Evolutionary conservation across 1,284 basidiomycete genomes (phyloP).

Genomic region (Farysia itapuensis): DNA sequence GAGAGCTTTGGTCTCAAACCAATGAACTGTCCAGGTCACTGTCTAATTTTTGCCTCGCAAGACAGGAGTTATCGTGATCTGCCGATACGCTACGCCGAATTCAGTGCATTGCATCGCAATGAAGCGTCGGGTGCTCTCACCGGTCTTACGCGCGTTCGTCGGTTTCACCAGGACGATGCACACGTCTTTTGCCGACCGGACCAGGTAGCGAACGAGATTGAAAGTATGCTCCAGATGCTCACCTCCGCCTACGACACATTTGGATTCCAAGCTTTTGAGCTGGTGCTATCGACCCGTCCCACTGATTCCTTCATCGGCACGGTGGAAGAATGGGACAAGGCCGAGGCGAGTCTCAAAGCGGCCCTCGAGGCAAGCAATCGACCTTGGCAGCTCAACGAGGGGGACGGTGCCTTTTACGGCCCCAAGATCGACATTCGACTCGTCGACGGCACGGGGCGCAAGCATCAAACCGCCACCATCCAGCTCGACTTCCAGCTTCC

Average conservation of each 20-base stretch:
- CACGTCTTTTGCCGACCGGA: constrained; percentile 55
- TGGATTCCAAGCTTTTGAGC: constrained; percentile 52
- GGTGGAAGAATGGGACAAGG: constrained; percentile 47
- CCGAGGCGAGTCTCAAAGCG: constrained; percentile 38
- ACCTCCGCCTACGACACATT: constrained; percentile 52
- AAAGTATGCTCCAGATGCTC: constrained; percentile 56
- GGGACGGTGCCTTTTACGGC: constrained; percentile 58
- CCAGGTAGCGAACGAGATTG: constrained; percentile 48
- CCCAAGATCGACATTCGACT: constrained; percentile 59
- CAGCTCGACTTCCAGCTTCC: constrained; percentile 59
- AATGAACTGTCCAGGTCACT: constrained; percentile 59
- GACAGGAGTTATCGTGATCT: constrained; percentile 53
- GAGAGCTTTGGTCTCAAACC: constrained; percentile 54
- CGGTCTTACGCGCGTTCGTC: constrained; percentile 50
- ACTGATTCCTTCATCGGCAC: constrained; percentile 39
- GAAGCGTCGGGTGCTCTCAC: constrained; percentile 52
- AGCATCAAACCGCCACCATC: constrained; percentile 58
- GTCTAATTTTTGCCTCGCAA: constrained; percentile 48
- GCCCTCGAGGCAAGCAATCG: constrained; percentile 44
- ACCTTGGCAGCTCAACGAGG: constrained; percentile 48
- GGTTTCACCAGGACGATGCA: constrained; percentile 59
- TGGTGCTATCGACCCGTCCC: constrained; percentile 57
- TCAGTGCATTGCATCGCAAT: constrained; percentile 54
- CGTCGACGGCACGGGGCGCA: constrained; percentile 48
- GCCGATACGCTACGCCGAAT: constrained; percentile 54